Evolutionary conservation across 1,284 basidiomycete species (phyloP), one percentile per base, ranked within the genome.

Genomic region (Ganoderma sp.): DNA sequence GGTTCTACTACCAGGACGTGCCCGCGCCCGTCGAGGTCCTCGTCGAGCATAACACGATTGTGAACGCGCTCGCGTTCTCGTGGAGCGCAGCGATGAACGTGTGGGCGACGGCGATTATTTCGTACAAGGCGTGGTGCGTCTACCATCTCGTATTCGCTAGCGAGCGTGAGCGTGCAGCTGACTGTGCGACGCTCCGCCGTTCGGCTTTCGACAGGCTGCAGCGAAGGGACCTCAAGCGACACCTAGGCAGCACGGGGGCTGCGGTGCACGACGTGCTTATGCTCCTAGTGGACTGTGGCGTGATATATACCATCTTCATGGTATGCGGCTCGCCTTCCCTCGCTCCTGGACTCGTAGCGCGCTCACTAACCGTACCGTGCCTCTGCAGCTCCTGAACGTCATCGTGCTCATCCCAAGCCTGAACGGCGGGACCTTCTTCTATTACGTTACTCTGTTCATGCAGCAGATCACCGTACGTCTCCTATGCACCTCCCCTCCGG

Each of bases 231-330:
- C 34, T 68, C 8, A 34, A 48, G 17, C 67, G 63, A 19, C 63
- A 68, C 43, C 22, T 68, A 15, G 59, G 54, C 6, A 61, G 52
- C 50, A 48, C 59, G 6, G 63, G 67, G 3, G 42, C 34, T 10
- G 60, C 59, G 6, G 63, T 68, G 22, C 59, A 68, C 34, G 48
- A 58, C 34, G 32, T 62, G 0, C 34, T 68, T 2, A 59, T 56
- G 54, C 45, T 68, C n/a, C 41, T 68, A 3, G 63, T 65, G 22
- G 67, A 68, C 52, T 39, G 65, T 37, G 67, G 67, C 9, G 48
- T 68, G 32, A 62, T 68, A n/a, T 68, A 68, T 14, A 68, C 67
- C n/a, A 15, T 58, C 17, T 68, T 68, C 63, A 68, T 68, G 67
- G 67, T 65, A 41, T 15, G 63, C 15, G 15, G 14, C 42, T 41